A percentile compares a stretch with the other conserved stretches of the same genome.
These are phyloP conservation scores for Mrakia blollopis DNA, from an alignment of 768 basidiomycete genomes.

Conservation along the genomic window DNA sequence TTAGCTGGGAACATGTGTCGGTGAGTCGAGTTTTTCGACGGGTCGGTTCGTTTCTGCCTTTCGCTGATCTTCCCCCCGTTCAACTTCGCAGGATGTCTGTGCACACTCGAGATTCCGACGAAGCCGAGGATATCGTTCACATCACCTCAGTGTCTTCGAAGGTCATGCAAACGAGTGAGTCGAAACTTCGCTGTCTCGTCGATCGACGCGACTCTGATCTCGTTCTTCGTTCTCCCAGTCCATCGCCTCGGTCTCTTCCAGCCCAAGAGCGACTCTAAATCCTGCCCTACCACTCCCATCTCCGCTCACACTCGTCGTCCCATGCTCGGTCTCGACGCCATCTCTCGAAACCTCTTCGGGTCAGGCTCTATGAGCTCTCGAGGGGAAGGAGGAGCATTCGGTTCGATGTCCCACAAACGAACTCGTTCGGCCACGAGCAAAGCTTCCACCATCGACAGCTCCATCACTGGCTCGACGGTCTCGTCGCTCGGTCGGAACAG, in stretches of 20 bases:
- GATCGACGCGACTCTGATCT: slow-evolving; percentile 19
- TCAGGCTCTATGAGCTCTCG: slow-evolving; percentile 42
- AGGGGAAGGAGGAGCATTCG: slow-evolving; percentile 49
- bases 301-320: slow-evolving; percentile 67
- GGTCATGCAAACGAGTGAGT: slow-evolving; percentile 75
- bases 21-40: slow-evolving; percentile 40
- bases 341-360: slow-evolving; percentile 84
- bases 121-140: slow-evolving; percentile 79
- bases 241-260: slow-evolving; percentile 82
- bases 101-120: slow-evolving; percentile 64
- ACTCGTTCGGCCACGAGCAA: slow-evolving; percentile 66
- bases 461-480: slow-evolving; percentile 30
- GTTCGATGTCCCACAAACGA: slow-evolving; percentile 53
- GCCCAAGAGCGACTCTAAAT: slow-evolving; percentile 64
- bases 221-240: slow-evolving; percentile 49
- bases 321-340: slow-evolving; percentile 83
- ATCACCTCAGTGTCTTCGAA: slow-evolving; percentile 66
- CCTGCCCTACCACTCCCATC: slow-evolving; percentile 71
- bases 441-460: slow-evolving; percentile 53
- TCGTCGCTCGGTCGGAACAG: slow-evolving; percentile 15
- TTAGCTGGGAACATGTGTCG: slow-evolving; percentile 77
- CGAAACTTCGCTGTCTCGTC: background rate
- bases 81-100: slow-evolving; percentile 45
- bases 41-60: background rate
- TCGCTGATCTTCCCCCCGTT: slow-evolving; percentile 2